Percentiles rank a stretch among this genome's conserved stretches.
These are phyloP conservation scores for Elaeis guineensis DNA, from an alignment of 176 grass and related monocot genomes.

Conservation along the genomic window DNA sequence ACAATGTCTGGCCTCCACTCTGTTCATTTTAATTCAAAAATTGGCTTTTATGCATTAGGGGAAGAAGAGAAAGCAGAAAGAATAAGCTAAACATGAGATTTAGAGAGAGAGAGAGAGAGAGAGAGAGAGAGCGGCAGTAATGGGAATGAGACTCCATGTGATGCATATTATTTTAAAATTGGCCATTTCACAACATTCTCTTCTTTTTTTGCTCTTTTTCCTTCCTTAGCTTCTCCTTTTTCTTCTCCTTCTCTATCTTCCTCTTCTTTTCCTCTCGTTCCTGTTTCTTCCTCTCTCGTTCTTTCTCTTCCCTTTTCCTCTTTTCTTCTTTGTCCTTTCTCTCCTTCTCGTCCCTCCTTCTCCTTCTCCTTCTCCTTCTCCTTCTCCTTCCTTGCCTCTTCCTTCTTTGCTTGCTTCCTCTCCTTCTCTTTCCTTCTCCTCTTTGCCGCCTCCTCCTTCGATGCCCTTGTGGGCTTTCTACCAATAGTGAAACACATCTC, in stretches of 20 bases:
- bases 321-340: neutral
- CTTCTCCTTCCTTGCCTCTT: neutral
- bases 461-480: neutral
- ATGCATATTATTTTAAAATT: too few species aligned
- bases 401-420: neutral
- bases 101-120: too few species aligned
- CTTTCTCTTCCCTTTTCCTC: neutral
- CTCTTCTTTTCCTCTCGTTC: neutral
- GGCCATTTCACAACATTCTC: too few species aligned
- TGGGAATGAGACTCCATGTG: too few species aligned
- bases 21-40: too few species aligned
- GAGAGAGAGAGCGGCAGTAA: too few species aligned
- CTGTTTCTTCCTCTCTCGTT: neutral
- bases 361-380: neutral
- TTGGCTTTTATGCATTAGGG: too few species aligned
- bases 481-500: conserved; percentile 8
- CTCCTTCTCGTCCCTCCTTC: neutral
- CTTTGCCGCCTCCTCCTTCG: conserved; percentile 2
- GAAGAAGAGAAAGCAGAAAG: too few species aligned
- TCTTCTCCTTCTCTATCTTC: neutral
- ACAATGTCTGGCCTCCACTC: too few species aligned
- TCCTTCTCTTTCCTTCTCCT: conserved; percentile 1
- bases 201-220: neutral
- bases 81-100: too few species aligned
- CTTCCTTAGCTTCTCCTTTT: neutral